A percentile compares a stretch with the other conserved stretches of the same genome.
These are phyloP conservation scores for Pseudogymnoascus sp. DNA, from an alignment of 2,329 filamentous ascomycete genomes.

Conservation along the genomic window DNA sequence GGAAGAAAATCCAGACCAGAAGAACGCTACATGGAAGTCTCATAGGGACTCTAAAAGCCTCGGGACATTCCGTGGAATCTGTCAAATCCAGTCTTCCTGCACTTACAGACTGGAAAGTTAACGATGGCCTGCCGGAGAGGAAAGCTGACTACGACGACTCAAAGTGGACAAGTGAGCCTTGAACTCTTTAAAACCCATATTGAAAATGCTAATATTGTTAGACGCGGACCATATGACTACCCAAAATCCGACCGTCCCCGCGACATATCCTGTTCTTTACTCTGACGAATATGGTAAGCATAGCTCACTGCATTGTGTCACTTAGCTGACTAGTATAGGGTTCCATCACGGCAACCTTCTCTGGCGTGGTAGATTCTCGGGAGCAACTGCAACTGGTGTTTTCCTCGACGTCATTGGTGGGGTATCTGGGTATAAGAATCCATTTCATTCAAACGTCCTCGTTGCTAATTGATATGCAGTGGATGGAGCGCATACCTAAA, in stretches of 20 bases:
- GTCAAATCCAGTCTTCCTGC: constrained; percentile 17
- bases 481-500: constrained; percentile 37
- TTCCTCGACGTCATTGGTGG: constrained; percentile 21
- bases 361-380: constrained; percentile 35
- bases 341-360: constrained; percentile 38
- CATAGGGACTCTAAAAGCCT: constrained; percentile 27
- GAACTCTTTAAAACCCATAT: background rate
- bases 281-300: constrained; percentile 34
- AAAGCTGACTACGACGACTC: constrained; percentile 35
- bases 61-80: constrained; percentile 16
- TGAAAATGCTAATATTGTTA: constrained; percentile 15
- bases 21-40: constrained; percentile 31
- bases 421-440: constrained; percentile 12
- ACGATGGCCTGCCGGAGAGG: constrained; percentile 37
- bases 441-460: background rate
- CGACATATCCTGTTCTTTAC: constrained; percentile 38
- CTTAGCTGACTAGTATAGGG: constrained; percentile 13
- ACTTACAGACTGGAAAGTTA: constrained; percentile 29
- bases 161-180: constrained; percentile 28
- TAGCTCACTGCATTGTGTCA: background rate
- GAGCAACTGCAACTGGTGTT: constrained; percentile 25
- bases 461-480: constrained; percentile 12
- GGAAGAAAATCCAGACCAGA: constrained; percentile 27
- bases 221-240: constrained; percentile 35
- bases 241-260: constrained; percentile 33